Percentiles rank a stretch among this genome's conserved stretches.
Conservation (phyloP, 2,329 filamentous ascomycete species). For the Fusarium sp. region DNA sequence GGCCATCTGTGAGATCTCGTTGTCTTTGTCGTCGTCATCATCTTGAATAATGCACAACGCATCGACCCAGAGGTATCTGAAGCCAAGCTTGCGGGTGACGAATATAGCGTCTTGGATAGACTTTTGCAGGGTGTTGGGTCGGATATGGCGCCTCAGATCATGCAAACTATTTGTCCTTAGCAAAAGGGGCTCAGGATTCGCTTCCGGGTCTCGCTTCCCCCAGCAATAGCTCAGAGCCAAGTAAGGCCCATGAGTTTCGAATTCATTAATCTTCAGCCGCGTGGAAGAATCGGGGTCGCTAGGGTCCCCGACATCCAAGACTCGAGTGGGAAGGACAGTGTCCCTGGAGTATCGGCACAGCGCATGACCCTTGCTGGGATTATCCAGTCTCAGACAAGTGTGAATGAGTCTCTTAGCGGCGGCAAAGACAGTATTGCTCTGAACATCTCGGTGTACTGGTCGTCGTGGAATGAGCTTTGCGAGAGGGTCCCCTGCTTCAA, state of each 20-base stretch:
- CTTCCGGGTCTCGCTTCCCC: background rate
- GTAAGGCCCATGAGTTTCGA: background rate
- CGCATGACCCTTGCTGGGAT: background rate
- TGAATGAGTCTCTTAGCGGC: background rate
- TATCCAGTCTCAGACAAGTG: background rate
- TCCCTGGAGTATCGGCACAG: background rate
- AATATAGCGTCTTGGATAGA: background rate
- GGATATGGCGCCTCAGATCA: background rate
- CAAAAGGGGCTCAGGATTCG: background rate
- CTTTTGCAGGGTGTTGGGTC: no score
- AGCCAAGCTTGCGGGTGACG: background rate
- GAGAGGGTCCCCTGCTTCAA: background rate
- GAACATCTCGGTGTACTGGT: background rate
- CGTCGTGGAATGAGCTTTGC: background rate
- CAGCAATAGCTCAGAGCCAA: slow-evolving; percentile 2
- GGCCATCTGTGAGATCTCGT: background rate
- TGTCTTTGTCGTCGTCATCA: background rate
- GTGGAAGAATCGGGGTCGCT: fast-evolving
- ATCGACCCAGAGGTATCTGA: background rate
- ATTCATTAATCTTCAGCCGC: background rate
- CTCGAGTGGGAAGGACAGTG: background rate
- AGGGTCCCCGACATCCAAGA: background rate
- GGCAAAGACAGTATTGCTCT: background rate
- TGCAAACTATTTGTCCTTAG: background rate
- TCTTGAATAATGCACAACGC: background rate